Evolutionary conservation across 2,329 filamentous ascomycete genomes (phyloP), one percentile per base, ranked within the genome.

Genomic region (Domatiomyces catenatus): DNA sequence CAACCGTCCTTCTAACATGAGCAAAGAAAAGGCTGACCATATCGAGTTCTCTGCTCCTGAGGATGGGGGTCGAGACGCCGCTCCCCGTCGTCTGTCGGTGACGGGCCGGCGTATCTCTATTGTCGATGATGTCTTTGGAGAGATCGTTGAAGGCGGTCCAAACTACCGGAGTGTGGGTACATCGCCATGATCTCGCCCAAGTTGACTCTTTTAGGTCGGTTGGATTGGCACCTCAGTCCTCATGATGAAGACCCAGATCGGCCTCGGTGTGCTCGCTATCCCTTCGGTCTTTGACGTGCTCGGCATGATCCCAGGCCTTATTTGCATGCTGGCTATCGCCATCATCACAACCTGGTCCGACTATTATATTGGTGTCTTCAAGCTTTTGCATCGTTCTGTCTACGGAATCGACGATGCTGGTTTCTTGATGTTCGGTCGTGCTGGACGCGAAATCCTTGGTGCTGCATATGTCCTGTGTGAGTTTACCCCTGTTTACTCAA

Each of bases 361-460:
- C 48, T 61, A 53, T 43, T 52, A 52, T 8, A 22, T 49, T 20
- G 44, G 48, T 22, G 47, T 54, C 1, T 48, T 46, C 47, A 60
- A 67, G 74, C 59, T 69, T 70, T 39, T 68, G 68, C 5, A 64
- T 74, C 42, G 64, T 76, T 2, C 68, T 36, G 63, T 75, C 48
- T 77, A 76, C 54, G 65, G 73, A 15, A 71, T 72, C 52, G 62
- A 63, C 20, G 71, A 77, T 51, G 69, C 71, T 0, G 68, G 69
- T 20, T 75, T 72, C 50, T 73, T 77, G 57, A 69, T 67, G 12
- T 73, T 76, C 44, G 70, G 73, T 24, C 75, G 80, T 51, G 80
- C 81, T 75, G 76, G 75, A 1, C 61, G 73, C 19, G 67, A 75
- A 0, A 70, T 81, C 0, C 75, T 77, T 1, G 77, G 76, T 0